Base-by-base conservation (phyloP, 2,329 filamentous ascomycete genomes). In the Simplicillium aogashimaense region DNA sequence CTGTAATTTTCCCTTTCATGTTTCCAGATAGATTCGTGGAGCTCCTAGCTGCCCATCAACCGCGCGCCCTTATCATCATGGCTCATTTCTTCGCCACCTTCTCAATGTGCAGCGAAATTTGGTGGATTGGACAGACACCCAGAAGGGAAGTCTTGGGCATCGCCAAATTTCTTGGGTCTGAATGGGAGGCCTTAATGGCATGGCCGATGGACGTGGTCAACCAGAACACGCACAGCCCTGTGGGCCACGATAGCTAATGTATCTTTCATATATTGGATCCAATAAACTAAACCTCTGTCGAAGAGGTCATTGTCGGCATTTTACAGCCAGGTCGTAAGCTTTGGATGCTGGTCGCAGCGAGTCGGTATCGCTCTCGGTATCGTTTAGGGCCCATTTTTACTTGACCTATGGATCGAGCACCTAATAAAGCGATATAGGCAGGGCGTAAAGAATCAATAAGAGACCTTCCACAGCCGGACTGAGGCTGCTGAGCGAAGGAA, bases 21-120 rank as follows among this genome's bases (percentile, higher is more conserved):
- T 34, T 53, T 12, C 47, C 52, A 3, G 39, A 39, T 2, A 44
- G 35, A 2, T 48, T 48, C 32, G 39, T 48, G 25, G 30, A 39
- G 37, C 41, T 53, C 10, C 35, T 54, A 12, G 44, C 43, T 18
- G 28, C 39, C 17, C 35, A 38, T n/a, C 41, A 40, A 9, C 46
- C 51, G 11, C 47, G 49, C 11, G 49, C 50, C 4, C 40, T 54
- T 18, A 43, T 48, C 14, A 42, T 54, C 31, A 41, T 54, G 34
- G 51, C 49, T 8, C 45, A 52, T 35, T 52, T 49, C 30, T 54
- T 54, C 9, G 49, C 47, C 11, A 36, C 48, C 16, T 38, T 45
- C 9, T 44, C 41, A 11, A 35, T 38, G 32, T 42, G 45, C 16
- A 31, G 39, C 12, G 37, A 41, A 7, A 40, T 42, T 3, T 47